Evolutionary conservation across 257 asterid genomes (phyloP).

Genomic region (Petunia axillaris): DNA sequence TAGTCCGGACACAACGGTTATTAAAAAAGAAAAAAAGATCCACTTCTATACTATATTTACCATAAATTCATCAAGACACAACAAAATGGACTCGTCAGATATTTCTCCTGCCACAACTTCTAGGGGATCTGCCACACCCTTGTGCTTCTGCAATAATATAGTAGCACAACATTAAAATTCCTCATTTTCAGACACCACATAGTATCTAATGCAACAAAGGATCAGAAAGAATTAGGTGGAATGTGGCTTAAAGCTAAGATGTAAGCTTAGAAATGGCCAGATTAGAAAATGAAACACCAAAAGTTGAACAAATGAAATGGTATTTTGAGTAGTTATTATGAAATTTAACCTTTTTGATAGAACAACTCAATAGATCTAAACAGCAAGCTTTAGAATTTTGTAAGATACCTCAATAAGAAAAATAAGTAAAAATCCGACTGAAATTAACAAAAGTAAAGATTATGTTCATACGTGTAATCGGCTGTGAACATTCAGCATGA

Average conservation of each 20-base stretch:
- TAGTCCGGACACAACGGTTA: no score
- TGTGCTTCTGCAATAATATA: conserved; percentile 73
- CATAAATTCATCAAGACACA: conserved; percentile 97
- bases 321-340: neutral
- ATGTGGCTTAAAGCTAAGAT: neutral
- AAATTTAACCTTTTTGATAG: neutral
- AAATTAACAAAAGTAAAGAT: neutral
- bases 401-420: no score
- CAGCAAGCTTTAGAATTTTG: no score
- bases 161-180: neutral
- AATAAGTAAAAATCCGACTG: no score
- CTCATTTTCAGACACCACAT: conserved; percentile 1
- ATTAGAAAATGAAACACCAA: neutral
- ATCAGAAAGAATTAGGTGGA: neutral
- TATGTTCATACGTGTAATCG: conserved; percentile 67
- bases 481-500: conserved; percentile 93
- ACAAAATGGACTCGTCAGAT: conserved; percentile 78
- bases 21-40: no score
- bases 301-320: neutral
- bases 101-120: conserved; percentile 94
- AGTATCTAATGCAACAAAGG: neutral
- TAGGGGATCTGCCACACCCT: conserved; percentile 84
- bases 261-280: conserved; percentile 1
- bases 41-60: conserved; percentile 36
- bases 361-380: neutral